phyloP scores from a whole-genome alignment of 2,329 filamentous ascomycete species.

The Aspergillus phoenicis region DNA sequence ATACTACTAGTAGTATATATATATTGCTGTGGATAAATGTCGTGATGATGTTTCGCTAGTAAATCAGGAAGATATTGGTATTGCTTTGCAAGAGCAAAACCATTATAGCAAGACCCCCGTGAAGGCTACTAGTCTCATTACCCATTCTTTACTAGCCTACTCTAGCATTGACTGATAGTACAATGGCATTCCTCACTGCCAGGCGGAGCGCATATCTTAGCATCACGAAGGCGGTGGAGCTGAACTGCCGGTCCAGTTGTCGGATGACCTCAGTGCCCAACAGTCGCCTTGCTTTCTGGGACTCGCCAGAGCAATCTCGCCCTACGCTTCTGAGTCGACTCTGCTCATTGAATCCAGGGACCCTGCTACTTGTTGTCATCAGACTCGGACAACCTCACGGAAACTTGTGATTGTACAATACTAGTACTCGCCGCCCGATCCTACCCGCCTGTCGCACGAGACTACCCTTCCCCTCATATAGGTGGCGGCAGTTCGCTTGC shows the following conservation, averaged over 20 bases:
- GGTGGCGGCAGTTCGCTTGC: not conserved
- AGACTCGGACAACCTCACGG: not conserved
- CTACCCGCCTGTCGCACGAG: not conserved
- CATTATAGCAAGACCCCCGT: too few species aligned
- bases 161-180: too few species aligned
- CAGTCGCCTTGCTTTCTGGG: constrained; percentile 1
- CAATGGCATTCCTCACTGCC: not conserved
- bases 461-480: constrained; percentile 1
- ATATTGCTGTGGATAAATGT: too few species aligned
- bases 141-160: too few species aligned
- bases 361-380: not conserved
- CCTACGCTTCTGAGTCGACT: not conserved
- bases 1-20: too few species aligned
- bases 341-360: not conserved
- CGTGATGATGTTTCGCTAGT: too few species aligned
- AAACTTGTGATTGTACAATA: not conserved
- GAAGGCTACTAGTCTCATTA: too few species aligned
- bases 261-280: constrained; percentile 10
- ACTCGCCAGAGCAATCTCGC: not conserved
- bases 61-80: too few species aligned
- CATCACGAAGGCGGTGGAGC: constrained; percentile 3
- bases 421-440: not conserved
- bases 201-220: not conserved
- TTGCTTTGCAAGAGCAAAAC: too few species aligned
- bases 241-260: constrained; percentile 6